These are phyloP conservation scores for Penicillium psychrosexuale DNA, from an alignment of 2,329 filamentous ascomycete genomes.

Conservation along the genomic window DNA sequence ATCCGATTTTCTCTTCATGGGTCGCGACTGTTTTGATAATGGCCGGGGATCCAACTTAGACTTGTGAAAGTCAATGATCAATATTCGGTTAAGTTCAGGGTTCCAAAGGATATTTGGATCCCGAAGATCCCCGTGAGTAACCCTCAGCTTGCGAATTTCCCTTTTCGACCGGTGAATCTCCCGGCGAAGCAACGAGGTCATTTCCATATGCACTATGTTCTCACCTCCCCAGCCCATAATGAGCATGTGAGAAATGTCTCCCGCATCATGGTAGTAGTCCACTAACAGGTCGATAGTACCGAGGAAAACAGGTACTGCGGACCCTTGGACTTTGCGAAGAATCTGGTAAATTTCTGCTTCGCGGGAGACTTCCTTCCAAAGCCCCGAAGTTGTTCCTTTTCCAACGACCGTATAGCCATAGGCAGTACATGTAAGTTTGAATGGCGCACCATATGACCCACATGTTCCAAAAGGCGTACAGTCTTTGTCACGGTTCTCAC, in stretches of 20 bases:
- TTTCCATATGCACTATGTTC: neutral
- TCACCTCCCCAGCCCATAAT: constrained; percentile 28
- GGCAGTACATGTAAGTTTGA: constrained; percentile 27
- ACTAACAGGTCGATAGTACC: constrained; percentile 23
- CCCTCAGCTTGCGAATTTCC: constrained; percentile 6
- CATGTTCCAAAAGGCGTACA: constrained; percentile 23
- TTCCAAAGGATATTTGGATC: neutral
- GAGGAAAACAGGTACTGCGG: constrained; percentile 29
- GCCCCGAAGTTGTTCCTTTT: constrained; percentile 28
- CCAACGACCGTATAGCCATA: constrained; percentile 29
- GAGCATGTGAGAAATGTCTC: constrained; percentile 29
- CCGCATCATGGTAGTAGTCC: too few relatives aligned
- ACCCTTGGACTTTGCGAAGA: constrained; percentile 22
- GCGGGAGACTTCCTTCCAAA: too few relatives aligned
- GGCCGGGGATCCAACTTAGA: neutral
- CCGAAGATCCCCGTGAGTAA: constrained; percentile 16
- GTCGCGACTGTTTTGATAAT: neutral
- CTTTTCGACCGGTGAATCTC: neutral
- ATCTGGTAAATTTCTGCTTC: too few relatives aligned
- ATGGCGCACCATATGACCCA: constrained; percentile 27
- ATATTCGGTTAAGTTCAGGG: neutral
- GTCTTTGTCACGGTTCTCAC: constrained; percentile 21
- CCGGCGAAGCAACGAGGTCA: neutral
- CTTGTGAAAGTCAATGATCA: neutral
- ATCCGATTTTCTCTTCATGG: neutral